phyloP scores from a whole-genome alignment of 176 grass and related monocot genomes.

The Areca catechu region DNA sequence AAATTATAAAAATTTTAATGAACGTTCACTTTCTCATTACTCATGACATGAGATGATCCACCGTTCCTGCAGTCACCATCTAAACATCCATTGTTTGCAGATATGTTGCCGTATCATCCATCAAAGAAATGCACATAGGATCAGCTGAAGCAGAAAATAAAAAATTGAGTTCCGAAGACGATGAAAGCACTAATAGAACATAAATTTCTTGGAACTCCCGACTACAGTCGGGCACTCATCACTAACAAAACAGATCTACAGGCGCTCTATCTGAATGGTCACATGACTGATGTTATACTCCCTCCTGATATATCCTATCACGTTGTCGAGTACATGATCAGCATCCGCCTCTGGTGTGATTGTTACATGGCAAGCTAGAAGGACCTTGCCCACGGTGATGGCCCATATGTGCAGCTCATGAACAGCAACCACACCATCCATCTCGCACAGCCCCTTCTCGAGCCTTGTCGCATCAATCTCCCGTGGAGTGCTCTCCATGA shows the following conservation, averaged over 20 bases:
- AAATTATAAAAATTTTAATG: too few relatives aligned
- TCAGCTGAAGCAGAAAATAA: too few relatives aligned
- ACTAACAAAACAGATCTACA: constrained; percentile 18
- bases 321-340: constrained; percentile 72
- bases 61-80: too few relatives aligned
- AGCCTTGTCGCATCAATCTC: constrained; percentile 83
- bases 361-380: constrained; percentile 85
- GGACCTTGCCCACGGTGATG: constrained; percentile 94
- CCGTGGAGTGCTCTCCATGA: constrained; percentile 92
- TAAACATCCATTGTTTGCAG: too few relatives aligned
- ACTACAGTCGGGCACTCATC: too few relatives aligned
- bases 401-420: constrained; percentile 99
- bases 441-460: constrained; percentile 58
- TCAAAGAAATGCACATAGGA: too few relatives aligned
- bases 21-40: too few relatives aligned
- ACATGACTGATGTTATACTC: constrained; percentile 98
- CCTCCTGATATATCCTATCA: constrained; percentile 80
- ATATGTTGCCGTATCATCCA: too few relatives aligned
- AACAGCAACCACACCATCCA: constrained; percentile 68
- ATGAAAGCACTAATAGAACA: too few relatives aligned
- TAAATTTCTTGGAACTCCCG: too few relatives aligned
- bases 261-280: constrained; percentile 90
- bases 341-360: constrained; percentile 50
- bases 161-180: too few relatives aligned
- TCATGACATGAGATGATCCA: too few relatives aligned